Evolutionary conservation across 1,284 basidiomycete genomes (phyloP).

Genomic region (Cryptococcus amylolentus): DNA sequence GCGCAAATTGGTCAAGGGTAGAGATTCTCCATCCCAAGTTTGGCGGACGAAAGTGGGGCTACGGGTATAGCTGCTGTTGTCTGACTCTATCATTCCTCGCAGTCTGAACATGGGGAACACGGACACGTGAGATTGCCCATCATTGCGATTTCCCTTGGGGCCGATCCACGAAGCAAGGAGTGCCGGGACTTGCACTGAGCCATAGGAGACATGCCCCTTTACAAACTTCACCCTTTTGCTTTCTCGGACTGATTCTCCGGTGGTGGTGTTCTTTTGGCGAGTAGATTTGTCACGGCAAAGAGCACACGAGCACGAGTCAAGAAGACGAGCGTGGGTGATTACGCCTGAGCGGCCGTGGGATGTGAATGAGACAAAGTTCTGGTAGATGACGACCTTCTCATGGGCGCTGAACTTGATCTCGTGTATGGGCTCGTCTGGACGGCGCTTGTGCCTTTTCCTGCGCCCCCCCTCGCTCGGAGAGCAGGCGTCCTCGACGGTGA

Average conservation of each 20-base stretch:
- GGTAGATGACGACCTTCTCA: conserved; percentile 5
- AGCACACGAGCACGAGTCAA: conserved; percentile 59
- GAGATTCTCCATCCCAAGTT: conserved; percentile 6
- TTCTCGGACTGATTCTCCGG: conserved; percentile 12
- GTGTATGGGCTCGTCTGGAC: not conserved
- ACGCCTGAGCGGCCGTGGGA: conserved; percentile 1
- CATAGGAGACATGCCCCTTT: not conserved
- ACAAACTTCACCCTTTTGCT: not conserved
- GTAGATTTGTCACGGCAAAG: conserved; percentile 69
- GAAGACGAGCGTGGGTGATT: conserved; percentile 52
- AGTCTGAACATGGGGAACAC: conserved; percentile 1
- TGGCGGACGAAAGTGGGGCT: conserved; percentile 3
- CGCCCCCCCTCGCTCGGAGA: not conserved
- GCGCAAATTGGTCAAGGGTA: not conserved
- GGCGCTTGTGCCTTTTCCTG: not conserved
- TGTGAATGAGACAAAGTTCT: conserved; percentile 6
- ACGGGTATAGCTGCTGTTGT: not conserved
- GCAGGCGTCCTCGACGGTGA: not conserved
- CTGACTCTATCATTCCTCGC: not conserved
- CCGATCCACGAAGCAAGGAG: conserved; percentile 4
- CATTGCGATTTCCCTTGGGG: not conserved
- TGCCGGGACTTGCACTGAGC: not conserved
- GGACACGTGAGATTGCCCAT: not conserved
- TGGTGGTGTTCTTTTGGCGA: conserved; percentile 68
- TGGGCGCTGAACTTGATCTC: not conserved